Evolutionary conservation across 208 protist species (phyloP), one percentile per base, ranked within the genome.

Genomic region (Trypanosoma cruzi): DNA sequence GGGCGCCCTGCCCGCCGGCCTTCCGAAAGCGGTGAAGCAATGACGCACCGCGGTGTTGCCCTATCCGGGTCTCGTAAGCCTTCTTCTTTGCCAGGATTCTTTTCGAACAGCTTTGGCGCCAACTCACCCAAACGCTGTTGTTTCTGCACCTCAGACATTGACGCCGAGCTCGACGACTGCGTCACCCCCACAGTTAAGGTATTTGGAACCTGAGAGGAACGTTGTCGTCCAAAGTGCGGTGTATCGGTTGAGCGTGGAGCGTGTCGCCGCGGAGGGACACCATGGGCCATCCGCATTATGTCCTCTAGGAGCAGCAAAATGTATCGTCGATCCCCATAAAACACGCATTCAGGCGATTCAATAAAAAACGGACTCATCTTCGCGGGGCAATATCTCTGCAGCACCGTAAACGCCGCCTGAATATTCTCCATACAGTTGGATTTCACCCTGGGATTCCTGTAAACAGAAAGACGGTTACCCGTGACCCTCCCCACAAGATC

Each of bases 341-440:
- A 78, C 6, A 85, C 46, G 29, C 54, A 18, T 50, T 75, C 66
- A 50, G 72, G 42, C 5, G 54, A 52, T 32, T 55, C 46, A 20
- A 74, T 52, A 32, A 77, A 76, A 22, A 89, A 64, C 14, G 70
- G 73, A 61, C 64, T 56, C 18, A 76, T 75, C 4, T 60, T 73
- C 26, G 73, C 66, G 0, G 71, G 64, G 0, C 73, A 57, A 65
- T 36, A 44, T 49, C 59, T 59, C 24, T 80, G 77, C 4, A 90
- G 65, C 16, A 52, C 66, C n/a, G 22, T 46, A 24, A 90, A 79
- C 0, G 81, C 77, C 18, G 55, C 40, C 22, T 61, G 42, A 37
- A 90, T 81, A 75, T 92, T 92, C 13, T 79, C 73, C 28, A 84
- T 63, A 58, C 86, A 95, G 40, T 76, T 77, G 7, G 77, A 66